A percentile compares a stretch with the other conserved stretches of the same genome.
Conservation (phyloP, 495 filamentous ascomycete genomes). For the Oleoguttula mirabilis region DNA sequence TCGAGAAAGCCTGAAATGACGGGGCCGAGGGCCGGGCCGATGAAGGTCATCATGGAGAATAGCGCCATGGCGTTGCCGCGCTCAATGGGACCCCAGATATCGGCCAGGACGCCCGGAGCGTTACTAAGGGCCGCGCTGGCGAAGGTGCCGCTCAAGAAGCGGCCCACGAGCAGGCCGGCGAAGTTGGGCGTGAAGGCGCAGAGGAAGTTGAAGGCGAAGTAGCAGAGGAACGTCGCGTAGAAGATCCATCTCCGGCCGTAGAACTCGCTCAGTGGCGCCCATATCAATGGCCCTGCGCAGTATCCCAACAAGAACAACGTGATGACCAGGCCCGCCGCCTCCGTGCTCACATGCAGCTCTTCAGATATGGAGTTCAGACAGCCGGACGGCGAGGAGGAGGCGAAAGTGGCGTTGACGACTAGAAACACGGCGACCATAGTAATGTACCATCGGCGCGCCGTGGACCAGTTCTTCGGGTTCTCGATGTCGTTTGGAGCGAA, state of each 20-base stretch:
- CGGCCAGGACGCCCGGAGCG: conserved; percentile 39
- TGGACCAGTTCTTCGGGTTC: conserved; percentile 42
- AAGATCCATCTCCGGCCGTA: conserved; percentile 41
- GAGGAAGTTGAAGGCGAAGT: conserved; percentile 39
- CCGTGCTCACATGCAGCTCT: conserved; percentile 33
- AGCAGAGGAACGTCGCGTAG: conserved; percentile 34
- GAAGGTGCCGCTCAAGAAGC: conserved; percentile 42
- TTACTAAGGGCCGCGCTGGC: conserved; percentile 40
- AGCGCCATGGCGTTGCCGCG: conserved; percentile 39
- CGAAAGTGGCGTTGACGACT: conserved; percentile 44
- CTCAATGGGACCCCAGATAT: conserved; percentile 41
- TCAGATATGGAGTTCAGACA: conserved; percentile 35
- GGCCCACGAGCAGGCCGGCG: conserved; percentile 36
- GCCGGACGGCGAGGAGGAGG: conserved; percentile 40
- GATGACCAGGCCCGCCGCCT: conserved; percentile 38
- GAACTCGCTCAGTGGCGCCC: conserved; percentile 42
- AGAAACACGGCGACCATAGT: conserved; percentile 36
- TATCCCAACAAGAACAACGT: conserved; percentile 44
- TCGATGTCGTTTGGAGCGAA: conserved; percentile 36
- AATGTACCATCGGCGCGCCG: conserved; percentile 32
- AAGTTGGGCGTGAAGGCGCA: conserved; percentile 44
- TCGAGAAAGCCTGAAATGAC: conserved; percentile 37
- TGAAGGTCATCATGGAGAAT: conserved; percentile 30
- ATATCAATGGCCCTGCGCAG: conserved; percentile 38
- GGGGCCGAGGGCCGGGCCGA: conserved; percentile 25